Conservation (phyloP, 2,329 filamentous ascomycete species). For the Phyllosticta paracitricarpa region DNA sequence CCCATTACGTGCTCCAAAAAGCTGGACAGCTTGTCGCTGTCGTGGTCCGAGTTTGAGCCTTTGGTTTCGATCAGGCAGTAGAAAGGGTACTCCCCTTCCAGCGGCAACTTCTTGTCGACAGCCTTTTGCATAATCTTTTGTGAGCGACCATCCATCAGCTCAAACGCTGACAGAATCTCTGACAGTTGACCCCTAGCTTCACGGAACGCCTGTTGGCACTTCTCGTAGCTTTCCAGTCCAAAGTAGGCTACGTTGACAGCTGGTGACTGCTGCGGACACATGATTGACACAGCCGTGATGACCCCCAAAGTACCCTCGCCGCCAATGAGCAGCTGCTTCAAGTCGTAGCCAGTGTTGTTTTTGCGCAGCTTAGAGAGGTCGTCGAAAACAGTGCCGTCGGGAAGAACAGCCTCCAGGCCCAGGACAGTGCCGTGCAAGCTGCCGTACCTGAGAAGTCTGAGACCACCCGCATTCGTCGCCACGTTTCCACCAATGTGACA, state of each 20-base stretch:
- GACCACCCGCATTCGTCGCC: slow-evolving; percentile 86
- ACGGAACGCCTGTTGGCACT: slow-evolving; percentile 75
- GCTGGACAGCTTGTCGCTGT: slow-evolving; percentile 75
- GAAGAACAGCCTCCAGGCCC: slow-evolving; percentile 84
- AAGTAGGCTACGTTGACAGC: slow-evolving; percentile 95
- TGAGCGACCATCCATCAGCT: slow-evolving; percentile 84
- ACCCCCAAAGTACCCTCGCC: slow-evolving; percentile 91
- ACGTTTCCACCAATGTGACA: slow-evolving; percentile 96
- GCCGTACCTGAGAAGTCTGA: slow-evolving; percentile 83
- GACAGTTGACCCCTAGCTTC: slow-evolving; percentile 84
- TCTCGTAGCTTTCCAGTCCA: slow-evolving; percentile 79
- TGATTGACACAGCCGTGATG: slow-evolving; percentile 80
- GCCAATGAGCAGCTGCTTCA: slow-evolving; percentile 95
- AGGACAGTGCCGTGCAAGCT: slow-evolving; percentile 89
- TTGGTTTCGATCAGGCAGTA: slow-evolving; percentile 97
- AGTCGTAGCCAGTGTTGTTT: slow-evolving; percentile 97
- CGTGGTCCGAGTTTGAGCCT: slow-evolving; percentile 87
- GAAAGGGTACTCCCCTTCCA: slow-evolving; percentile 80
- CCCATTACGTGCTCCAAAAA: slow-evolving; percentile 92
- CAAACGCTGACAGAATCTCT: slow-evolving; percentile 94
- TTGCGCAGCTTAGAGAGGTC: slow-evolving; percentile 83
- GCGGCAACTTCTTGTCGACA: slow-evolving; percentile 65
- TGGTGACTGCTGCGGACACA: slow-evolving; percentile 77
- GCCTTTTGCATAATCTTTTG: slow-evolving; percentile 67
- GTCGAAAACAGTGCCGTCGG: slow-evolving; percentile 84